A percentile compares a stretch with the other conserved stretches of the same genome.
phyloP scores from a whole-genome alignment of 2,329 filamentous ascomycete species.

The Aureobasidium pullulans region DNA sequence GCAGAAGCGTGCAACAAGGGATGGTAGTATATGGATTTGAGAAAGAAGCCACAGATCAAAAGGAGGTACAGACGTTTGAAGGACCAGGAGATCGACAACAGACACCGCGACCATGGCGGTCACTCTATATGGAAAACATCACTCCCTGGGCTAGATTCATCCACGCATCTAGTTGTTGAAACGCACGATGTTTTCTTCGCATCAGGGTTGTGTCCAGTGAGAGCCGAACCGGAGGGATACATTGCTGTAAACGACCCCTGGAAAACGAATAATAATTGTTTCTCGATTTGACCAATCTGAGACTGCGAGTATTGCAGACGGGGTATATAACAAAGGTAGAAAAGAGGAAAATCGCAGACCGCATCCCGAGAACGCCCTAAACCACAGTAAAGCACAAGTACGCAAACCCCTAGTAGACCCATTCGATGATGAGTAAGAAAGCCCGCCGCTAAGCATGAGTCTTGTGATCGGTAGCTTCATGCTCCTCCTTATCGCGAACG shows the following conservation, averaged over 20 bases:
- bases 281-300: background rate
- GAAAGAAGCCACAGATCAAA: too few relatives aligned
- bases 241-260: background rate
- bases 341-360: background rate
- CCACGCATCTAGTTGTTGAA: too few relatives aligned
- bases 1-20: too few relatives aligned
- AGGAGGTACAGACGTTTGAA: too few relatives aligned
- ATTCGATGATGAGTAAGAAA: background rate
- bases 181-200: too few relatives aligned
- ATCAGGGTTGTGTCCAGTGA: too few relatives aligned
- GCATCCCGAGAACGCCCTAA: background rate
- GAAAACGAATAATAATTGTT: too few relatives aligned
- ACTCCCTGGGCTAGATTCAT: too few relatives aligned
- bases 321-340: background rate
- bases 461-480: background rate
- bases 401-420: background rate
- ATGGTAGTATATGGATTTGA: too few relatives aligned
- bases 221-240: background rate
- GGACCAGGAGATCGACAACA: too few relatives aligned
- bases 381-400: background rate
- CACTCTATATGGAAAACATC: too few relatives aligned
- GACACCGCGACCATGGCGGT: too few relatives aligned
- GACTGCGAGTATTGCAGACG: background rate
- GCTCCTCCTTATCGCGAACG: slow-evolving; percentile 5
- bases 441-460: background rate